Evolutionary conservation across 768 basidiomycete species (phyloP), one percentile per base, ranked within the genome.

Genomic region (Calocybe indica): DNA sequence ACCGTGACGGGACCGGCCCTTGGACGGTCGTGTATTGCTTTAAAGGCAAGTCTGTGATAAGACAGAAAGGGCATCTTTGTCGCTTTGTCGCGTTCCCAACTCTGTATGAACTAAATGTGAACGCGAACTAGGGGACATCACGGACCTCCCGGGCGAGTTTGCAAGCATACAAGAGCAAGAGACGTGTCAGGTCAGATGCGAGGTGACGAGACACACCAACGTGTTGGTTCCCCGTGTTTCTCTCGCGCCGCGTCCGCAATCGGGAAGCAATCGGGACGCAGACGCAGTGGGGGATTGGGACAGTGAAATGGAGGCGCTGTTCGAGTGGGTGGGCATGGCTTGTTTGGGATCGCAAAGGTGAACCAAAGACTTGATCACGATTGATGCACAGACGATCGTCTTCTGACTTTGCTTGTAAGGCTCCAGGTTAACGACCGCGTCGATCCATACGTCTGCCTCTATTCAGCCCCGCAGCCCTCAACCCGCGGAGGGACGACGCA

Each of bases 281-380:
- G 74, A 75, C 15, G 62, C 51, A n/a, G 30, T 55, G 7, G 79
- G 81, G 38, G 79, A 81, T 47, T 80, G 80, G 73, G 60, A 73
- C 6, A 64, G 67, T 7, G 65, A 68, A 6, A 62, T 77, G 37
- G 58, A 63, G 6, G 62, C 57, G 3, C 62, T 86, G 11, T 82
- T 84, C 44, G 87, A 88, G 58, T 89, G 87, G 87, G 70, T 80
- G 6, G 87, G 85, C 6, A 75, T 88, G 78, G 82, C 79, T 3
- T 71, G 70, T 48, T 57, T 88, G 5, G 83, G 79, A 10, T 70
- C 87, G 1, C 82, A 85, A 58, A 71, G 87, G 87, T 83, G 50
- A 5, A 58, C 50, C 28, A 37, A 15, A 32, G 13, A 14, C 36
- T 36, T 22, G n/a, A 7, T 48, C 33, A 22, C 15, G 51, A 36